phyloP scores from a whole-genome alignment of 176 grass and related monocot species.

The Paspalum notatum region DNA sequence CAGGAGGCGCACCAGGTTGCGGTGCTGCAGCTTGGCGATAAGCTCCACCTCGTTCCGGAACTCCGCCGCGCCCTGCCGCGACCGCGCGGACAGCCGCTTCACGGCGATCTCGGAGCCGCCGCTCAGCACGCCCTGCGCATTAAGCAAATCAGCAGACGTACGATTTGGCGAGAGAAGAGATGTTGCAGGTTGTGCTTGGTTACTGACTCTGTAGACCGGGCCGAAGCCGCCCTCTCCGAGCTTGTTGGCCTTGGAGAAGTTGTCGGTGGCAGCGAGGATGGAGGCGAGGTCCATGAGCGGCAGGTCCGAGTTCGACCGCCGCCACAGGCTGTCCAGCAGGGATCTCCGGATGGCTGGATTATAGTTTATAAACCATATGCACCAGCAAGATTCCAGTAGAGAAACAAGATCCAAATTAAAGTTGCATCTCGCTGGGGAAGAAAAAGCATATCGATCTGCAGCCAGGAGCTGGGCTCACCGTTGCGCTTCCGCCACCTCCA shows the following conservation, averaged over 20 bases:
- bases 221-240: slow-evolving; percentile 96
- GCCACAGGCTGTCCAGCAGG: slow-evolving; percentile 59
- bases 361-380: background rate
- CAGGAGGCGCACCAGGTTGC: slow-evolving; percentile 82
- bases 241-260: slow-evolving; percentile 82
- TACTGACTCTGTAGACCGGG: slow-evolving; percentile 70
- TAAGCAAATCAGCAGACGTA: background rate
- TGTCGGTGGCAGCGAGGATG: slow-evolving; percentile 74
- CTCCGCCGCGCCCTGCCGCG: slow-evolving; percentile 71
- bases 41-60: slow-evolving; percentile 90
- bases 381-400: no score
- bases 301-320: slow-evolving; percentile 71
- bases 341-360: slow-evolving; percentile 59
- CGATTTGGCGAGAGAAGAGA: background rate
- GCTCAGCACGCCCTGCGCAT: slow-evolving; percentile 53
- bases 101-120: slow-evolving; percentile 74
- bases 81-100: slow-evolving; percentile 79
- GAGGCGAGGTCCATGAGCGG: slow-evolving; percentile 70
- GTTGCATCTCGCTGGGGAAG: no score
- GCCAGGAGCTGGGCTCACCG: slow-evolving; percentile 30
- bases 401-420: no score
- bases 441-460: background rate
- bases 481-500: slow-evolving; percentile 96
- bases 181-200: no score
- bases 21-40: slow-evolving; percentile 94